A percentile compares a stretch with the other conserved stretches of the same genome.
Evolutionary conservation across 2,329 filamentous ascomycete species (phyloP).

Genomic region (Trichoderma endophyticum): DNA sequence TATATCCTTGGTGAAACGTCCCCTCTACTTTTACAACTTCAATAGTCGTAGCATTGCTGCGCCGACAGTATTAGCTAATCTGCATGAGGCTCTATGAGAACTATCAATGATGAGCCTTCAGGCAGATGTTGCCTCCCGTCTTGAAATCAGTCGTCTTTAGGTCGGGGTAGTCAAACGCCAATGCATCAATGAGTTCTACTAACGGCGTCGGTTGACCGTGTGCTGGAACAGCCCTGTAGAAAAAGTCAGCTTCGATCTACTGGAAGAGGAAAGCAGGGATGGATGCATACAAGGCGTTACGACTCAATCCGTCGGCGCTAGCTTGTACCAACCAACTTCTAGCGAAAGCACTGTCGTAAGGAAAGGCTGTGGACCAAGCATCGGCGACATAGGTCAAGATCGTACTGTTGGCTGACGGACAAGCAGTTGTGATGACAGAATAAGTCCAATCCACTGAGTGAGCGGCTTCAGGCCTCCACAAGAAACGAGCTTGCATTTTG

Average conservation of each 20-base stretch:
- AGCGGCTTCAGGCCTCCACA: neutral
- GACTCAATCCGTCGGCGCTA: neutral
- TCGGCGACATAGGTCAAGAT: neutral
- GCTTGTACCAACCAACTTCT: neutral
- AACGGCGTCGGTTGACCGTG: neutral
- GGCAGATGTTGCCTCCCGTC: neutral
- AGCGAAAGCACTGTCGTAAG: neutral
- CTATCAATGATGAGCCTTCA: neutral
- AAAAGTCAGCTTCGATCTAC: neutral
- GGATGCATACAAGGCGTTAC: neutral
- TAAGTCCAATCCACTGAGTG: neutral
- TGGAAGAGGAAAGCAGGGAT: neutral
- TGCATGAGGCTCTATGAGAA: neutral
- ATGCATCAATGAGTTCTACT: neutral
- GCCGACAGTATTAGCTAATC: neutral
- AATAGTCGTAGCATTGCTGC: too few relatives aligned
- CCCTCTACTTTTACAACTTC: too few relatives aligned
- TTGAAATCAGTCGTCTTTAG: neutral
- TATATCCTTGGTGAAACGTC: too few relatives aligned
- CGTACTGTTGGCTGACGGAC: neutral
- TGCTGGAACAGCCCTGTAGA: neutral
- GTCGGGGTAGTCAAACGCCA: neutral
- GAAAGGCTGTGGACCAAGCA: neutral
- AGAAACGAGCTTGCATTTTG: neutral
- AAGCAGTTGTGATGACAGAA: neutral